phyloP scores from a whole-genome alignment of 345 rosid species.

The Theobroma cacao region DNA sequence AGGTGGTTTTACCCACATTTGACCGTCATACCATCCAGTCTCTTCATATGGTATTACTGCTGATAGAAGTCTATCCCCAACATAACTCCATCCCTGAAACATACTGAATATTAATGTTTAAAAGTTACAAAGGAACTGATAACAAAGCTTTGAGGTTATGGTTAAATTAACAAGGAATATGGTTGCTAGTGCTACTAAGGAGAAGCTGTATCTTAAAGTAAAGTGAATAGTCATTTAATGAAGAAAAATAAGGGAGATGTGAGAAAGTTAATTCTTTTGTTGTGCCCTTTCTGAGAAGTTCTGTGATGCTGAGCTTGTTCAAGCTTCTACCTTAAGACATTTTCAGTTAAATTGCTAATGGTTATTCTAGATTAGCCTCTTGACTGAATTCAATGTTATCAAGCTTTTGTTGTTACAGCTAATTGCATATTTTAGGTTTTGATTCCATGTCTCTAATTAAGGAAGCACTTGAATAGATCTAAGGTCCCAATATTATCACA shows the following conservation, averaged over 20 bases:
- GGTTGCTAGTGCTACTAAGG: background rate
- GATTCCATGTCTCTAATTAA: background rate
- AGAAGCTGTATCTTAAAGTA: background rate
- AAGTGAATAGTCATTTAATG: background rate
- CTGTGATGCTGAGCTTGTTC: background rate
- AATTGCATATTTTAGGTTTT: background rate
- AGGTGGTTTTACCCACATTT: conserved; percentile 97
- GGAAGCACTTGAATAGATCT: background rate
- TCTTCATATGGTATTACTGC: conserved; percentile 96
- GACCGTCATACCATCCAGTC: conserved; percentile 99
- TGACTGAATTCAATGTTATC: background rate
- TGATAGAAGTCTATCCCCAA: conserved; percentile 90
- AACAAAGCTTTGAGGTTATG: background rate
- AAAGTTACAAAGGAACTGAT: background rate
- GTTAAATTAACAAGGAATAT: background rate
- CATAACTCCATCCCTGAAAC: conserved; percentile 93
- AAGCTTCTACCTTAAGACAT: background rate
- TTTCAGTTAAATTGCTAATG: background rate
- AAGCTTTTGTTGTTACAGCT: background rate
- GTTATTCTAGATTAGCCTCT: background rate
- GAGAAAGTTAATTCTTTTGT: background rate
- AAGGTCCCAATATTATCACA: background rate
- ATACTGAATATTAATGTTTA: conserved; percentile 4
- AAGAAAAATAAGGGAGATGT: background rate
- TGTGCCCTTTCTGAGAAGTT: background rate